These are phyloP conservation scores for Solidago caesia DNA, from an alignment of 129 eudicot species.

Conservation along the genomic window DNA sequence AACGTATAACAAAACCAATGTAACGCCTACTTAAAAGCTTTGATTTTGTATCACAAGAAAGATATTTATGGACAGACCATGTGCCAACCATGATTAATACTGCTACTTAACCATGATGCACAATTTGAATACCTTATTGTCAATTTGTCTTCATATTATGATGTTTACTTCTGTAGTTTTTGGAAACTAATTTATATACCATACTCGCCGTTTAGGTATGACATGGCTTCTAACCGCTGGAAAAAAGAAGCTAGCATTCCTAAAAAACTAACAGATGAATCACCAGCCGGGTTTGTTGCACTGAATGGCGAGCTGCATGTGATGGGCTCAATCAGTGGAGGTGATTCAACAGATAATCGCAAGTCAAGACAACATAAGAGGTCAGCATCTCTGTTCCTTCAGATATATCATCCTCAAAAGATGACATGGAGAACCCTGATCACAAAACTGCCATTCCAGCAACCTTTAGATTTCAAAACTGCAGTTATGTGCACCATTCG, in stretches of 20 bases:
- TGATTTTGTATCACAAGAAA: background rate
- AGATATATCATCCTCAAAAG: conserved; percentile 71
- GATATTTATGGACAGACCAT: background rate
- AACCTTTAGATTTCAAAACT: conserved; percentile 71
- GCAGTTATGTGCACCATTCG: conserved; percentile 74
- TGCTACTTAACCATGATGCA: conserved; percentile 1
- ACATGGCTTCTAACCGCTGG: conserved; percentile 71
- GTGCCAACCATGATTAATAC: background rate
- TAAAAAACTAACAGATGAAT: conserved; percentile 50
- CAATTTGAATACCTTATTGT: background rate
- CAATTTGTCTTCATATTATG: background rate
- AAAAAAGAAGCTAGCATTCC: conserved; percentile 75
- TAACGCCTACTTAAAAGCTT: background rate
- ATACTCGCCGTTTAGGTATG: conserved; percentile 47
- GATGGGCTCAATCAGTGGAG: conserved; percentile 39
- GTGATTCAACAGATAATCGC: conserved; percentile 43
- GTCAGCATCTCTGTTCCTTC: conserved; percentile 58
- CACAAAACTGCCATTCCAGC: conserved; percentile 65
- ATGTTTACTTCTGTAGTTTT: background rate
- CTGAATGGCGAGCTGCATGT: conserved; percentile 70
- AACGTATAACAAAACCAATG: background rate
- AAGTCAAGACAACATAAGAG: conserved; percentile 55
- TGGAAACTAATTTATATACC: conserved; percentile 6
- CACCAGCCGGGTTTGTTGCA: conserved; percentile 70
- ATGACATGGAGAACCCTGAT: conserved; percentile 73